Evolutionary conservation across 2,329 filamentous ascomycete species (phyloP), one percentile per base, ranked within the genome.

Genomic region (Didymella glomerata): DNA sequence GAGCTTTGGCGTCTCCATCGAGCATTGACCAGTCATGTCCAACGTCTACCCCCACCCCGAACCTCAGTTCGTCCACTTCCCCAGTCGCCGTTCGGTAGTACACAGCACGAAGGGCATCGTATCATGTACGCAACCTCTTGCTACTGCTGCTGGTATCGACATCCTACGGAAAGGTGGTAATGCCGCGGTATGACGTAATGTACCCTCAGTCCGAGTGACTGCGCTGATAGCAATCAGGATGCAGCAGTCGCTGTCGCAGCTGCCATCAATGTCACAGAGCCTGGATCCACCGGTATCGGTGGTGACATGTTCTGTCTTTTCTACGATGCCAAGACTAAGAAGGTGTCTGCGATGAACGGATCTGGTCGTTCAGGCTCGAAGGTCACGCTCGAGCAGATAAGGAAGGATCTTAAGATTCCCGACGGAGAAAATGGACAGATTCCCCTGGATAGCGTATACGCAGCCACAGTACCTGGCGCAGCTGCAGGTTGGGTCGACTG

Each of bases 221-320:
- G 61, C 42, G 32, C 36, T 48, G 38, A 55, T 28, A 3, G 27
- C n/a, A 18, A n/a, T 14, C 42, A 96, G 92, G 94, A 98, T 82
- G 94, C 95, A n/a, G 94, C 95, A 9, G 92, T 98, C 4, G 95
- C 95, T 42, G 92, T 96, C 61, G 94, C 95, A 44, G 95, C 95
- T 30, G 93, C 88, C 5, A 83, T 99, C 56, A 98, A 97, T 78
- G 86, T 98, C 73, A 97, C 94, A 0, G 95, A 99, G 75, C 95
- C 95, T 8, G 88, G 88, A 59, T 95, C 91, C 6, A 98, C 95
- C 0, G 95, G 95, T 40, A 97, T 99, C 60, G 95, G 95, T 57
- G 95, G 95, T 63, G 95, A 99, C 79, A 93, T 97, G 88, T 99
- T 98, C 80, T 93, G 93, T 77, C 86, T 98, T 34, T 97, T 87